Percentiles rank a stretch among this genome's conserved stretches.
Conservation (phyloP, 2,329 filamentous ascomycete genomes). For the Colletotrichum sp. region DNA sequence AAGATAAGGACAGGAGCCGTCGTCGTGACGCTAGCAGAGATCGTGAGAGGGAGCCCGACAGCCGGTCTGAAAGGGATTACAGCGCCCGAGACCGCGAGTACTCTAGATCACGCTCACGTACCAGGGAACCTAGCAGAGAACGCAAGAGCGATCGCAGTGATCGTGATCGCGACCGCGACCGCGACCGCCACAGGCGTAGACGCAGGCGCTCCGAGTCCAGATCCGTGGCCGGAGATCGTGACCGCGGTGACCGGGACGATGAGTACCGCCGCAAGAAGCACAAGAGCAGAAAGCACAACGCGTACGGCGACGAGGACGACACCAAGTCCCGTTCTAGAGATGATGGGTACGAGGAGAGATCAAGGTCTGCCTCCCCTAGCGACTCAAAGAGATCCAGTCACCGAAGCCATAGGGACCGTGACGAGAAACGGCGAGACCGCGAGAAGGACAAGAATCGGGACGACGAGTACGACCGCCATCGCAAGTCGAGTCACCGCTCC, state of each 20-base stretch:
- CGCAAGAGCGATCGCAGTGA: constrained; percentile 47
- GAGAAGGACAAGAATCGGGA: constrained; percentile 51
- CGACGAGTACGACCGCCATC: constrained; percentile 49
- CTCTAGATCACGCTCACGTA: constrained; percentile 39
- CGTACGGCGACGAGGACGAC: constrained; percentile 53
- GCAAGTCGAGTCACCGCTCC: constrained; percentile 45
- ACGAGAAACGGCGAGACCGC: constrained; percentile 46
- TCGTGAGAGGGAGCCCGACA: constrained; percentile 33
- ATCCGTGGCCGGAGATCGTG: constrained; percentile 41
- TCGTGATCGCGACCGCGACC: constrained; percentile 26
- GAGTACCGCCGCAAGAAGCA: constrained; percentile 57
- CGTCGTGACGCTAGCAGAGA: constrained; percentile 41
- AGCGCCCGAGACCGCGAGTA: constrained; percentile 24
- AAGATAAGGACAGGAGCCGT: constrained; percentile 36
- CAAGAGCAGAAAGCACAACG: constrained; percentile 43
- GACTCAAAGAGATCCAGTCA: constrained; percentile 62
- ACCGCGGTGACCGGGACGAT: constrained; percentile 49
- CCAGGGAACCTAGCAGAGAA: constrained; percentile 45
- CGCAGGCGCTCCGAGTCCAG: constrained; percentile 59
- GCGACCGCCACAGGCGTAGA: constrained; percentile 44
- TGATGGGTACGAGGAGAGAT: constrained; percentile 56
- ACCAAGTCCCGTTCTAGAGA: constrained; percentile 35
- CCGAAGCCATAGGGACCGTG: constrained; percentile 65
- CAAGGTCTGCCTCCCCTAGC: constrained; percentile 70
- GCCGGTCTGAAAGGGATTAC: constrained; percentile 23